Conservation (phyloP, 495 filamentous ascomycete species). For the Durotheca rogersii region DNA sequence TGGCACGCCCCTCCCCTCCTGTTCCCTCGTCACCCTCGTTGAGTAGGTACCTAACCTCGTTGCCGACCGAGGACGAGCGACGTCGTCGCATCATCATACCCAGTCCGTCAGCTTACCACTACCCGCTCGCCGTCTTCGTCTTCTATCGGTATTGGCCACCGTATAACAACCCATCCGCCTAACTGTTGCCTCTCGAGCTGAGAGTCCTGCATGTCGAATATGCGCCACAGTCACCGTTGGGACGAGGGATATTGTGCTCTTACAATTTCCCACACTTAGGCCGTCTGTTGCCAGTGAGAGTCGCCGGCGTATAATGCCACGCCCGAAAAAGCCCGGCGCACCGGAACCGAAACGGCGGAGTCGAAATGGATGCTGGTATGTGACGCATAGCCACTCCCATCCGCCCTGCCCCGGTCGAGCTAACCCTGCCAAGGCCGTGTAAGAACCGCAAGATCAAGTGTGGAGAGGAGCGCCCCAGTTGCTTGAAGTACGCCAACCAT, state of each 20-base stretch:
- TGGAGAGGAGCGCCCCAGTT: constrained; percentile 78
- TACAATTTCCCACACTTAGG: constrained; percentile 36
- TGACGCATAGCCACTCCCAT: constrained; percentile 34
- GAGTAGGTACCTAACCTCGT: too few relatives aligned
- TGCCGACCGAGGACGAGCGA: too few relatives aligned
- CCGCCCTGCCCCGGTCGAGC: background rate
- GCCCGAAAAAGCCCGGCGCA: constrained; percentile 64
- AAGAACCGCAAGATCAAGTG: constrained; percentile 88
- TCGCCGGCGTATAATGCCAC: constrained; percentile 57
- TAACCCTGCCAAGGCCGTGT: constrained; percentile 62
- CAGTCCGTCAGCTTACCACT: constrained; percentile 12
- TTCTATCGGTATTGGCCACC: constrained; percentile 27
- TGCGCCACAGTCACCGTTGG: constrained; percentile 32
- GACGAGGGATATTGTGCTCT: constrained; percentile 38
- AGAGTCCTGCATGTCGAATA: constrained; percentile 37
- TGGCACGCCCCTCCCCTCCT: too few relatives aligned
- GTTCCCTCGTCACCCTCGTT: too few relatives aligned
- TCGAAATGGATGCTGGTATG: constrained; percentile 81
- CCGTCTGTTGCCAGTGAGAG: constrained; percentile 16
- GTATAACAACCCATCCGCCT: constrained; percentile 29
- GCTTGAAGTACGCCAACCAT: constrained; percentile 56
- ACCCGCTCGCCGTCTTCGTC: background rate
- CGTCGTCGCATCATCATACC: constrained; percentile 8
- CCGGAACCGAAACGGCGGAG: constrained; percentile 71
- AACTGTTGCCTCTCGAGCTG: constrained; percentile 25